A percentile compares a stretch with the other conserved stretches of the same genome.
Evolutionary conservation across 176 grass and related monocot species (phyloP).

Genomic region (Bothriochloa decipiens): DNA sequence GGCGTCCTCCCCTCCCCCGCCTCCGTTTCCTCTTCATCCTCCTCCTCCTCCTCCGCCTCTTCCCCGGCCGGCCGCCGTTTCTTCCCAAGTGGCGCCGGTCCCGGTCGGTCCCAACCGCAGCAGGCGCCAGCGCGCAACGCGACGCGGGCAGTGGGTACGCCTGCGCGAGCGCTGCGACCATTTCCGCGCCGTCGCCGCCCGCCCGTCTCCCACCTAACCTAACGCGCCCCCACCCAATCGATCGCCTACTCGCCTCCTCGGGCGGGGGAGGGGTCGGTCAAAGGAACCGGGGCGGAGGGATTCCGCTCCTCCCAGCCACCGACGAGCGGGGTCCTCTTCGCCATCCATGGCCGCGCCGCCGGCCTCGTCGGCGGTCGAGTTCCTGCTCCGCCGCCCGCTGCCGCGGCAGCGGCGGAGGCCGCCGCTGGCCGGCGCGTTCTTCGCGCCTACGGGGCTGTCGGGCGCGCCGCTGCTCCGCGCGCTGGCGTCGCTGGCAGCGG

Average conservation of each 20-base stretch:
- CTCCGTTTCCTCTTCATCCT: not conserved
- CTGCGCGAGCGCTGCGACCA: conserved; percentile 28
- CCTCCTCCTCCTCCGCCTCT: conserved; percentile 2
- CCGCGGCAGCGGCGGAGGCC: conserved; percentile 46
- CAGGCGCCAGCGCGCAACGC: not conserved
- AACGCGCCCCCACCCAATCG: conserved; percentile 36
- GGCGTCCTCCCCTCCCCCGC: not conserved
- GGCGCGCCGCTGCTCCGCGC: conserved; percentile 60
- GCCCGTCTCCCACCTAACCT: conserved; percentile 21
- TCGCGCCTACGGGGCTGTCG: conserved; percentile 54
- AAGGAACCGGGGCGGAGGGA: not conserved
- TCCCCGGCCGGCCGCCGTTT: not conserved
- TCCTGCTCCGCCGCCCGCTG: conserved; percentile 56
- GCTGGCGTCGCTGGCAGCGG: conserved; percentile 49
- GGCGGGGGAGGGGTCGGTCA: conserved; percentile 7
- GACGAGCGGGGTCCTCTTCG: not conserved
- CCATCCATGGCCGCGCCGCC: conserved; percentile 20
- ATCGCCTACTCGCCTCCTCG: not conserved
- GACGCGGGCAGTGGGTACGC: conserved; percentile 18
- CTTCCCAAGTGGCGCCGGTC: not conserved
- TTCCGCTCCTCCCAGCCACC: not conserved
- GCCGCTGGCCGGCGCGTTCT: conserved; percentile 77
- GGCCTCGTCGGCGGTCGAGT: conserved; percentile 68
- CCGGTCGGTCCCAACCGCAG: not conserved
- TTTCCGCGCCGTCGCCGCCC: conserved; percentile 34